Conservation (phyloP, 2,329 filamentous ascomycete species). For the Monosporascus sp. region DNA sequence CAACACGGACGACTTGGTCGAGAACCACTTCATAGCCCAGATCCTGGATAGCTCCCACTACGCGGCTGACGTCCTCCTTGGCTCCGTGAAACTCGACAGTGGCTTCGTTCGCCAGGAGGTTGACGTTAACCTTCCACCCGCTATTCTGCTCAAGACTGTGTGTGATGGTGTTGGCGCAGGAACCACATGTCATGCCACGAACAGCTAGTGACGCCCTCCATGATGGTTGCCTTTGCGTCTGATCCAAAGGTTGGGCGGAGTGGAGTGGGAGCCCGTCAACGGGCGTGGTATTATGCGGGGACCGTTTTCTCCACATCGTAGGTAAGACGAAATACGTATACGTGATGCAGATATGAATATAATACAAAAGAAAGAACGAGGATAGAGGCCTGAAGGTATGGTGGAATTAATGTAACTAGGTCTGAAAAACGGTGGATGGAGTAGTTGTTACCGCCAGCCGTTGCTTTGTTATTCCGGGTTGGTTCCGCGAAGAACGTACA, state of each 20-base stretch:
- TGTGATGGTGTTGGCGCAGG: slow-evolving; percentile 61
- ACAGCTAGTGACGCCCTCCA: slow-evolving; percentile 44
- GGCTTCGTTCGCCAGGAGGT: slow-evolving; percentile 63
- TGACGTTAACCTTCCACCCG: slow-evolving; percentile 57
- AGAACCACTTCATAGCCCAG: slow-evolving; percentile 62
- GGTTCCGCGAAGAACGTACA: too few relatives aligned
- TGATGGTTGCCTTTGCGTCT: neutral
- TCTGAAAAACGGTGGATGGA: too few relatives aligned
- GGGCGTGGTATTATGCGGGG: neutral
- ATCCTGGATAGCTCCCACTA: slow-evolving; percentile 52
- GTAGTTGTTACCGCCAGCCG: too few relatives aligned
- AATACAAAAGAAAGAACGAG: too few relatives aligned
- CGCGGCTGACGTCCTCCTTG: slow-evolving; percentile 36
- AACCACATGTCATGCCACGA: slow-evolving; percentile 68
- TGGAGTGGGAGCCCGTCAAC: neutral
- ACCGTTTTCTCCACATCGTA: neutral
- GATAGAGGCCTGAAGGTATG: too few relatives aligned
- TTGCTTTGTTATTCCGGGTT: too few relatives aligned
- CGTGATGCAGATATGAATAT: neutral
- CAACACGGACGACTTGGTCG: slow-evolving; percentile 40
- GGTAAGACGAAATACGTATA: slow-evolving; percentile 8
- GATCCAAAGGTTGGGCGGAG: neutral
- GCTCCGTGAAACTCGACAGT: slow-evolving; percentile 49
- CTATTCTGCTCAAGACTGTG: slow-evolving; percentile 51
- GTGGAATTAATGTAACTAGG: too few relatives aligned